These are phyloP conservation scores for Colletotrichum sp. DNA, from an alignment of 2,329 filamentous ascomycete species.

Conservation along the genomic window DNA sequence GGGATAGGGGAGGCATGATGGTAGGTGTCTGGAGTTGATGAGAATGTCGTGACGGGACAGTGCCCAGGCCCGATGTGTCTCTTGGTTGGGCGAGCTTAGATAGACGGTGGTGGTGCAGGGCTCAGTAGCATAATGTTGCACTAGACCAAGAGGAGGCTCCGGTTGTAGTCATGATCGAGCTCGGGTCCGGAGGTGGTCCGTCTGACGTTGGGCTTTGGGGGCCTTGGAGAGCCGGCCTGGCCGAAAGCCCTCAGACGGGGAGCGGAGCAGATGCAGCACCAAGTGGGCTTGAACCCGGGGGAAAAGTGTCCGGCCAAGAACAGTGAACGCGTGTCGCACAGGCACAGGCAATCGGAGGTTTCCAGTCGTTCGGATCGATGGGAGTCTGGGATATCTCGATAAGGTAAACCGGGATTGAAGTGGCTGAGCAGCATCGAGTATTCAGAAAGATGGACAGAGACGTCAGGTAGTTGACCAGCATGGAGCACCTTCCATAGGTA, in stretches of 20 bases:
- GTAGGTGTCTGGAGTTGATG: constrained; percentile 2
- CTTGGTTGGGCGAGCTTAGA: constrained; percentile 2
- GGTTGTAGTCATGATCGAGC: constrained; percentile 7
- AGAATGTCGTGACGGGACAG: not conserved
- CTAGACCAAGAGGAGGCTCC: constrained; percentile 6
- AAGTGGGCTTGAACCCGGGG: not conserved
- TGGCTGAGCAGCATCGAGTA: not conserved
- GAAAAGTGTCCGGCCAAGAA: not conserved
- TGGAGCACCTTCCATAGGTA: not conserved
- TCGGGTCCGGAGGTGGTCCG: constrained; percentile 17
- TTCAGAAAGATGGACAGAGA: not conserved
- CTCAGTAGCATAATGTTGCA: constrained; percentile 9
- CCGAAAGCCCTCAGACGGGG: constrained; percentile 7
- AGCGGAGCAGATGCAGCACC: not conserved
- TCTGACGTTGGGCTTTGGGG: not conserved
- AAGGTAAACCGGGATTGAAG: not conserved
- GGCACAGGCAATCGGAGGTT: not conserved
- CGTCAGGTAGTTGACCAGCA: not conserved
- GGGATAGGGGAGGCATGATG: constrained; percentile 46
- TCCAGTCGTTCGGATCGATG: not conserved
- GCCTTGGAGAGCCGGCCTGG: constrained; percentile 7
- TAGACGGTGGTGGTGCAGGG: not conserved
- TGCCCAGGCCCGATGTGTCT: not conserved
- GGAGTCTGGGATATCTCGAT: not conserved
- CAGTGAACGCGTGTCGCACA: not conserved